A percentile compares a stretch with the other conserved stretches of the same genome.
Evolutionary conservation across 1,284 basidiomycete genomes (phyloP).

Genomic region (Spongispora temasekensis): DNA sequence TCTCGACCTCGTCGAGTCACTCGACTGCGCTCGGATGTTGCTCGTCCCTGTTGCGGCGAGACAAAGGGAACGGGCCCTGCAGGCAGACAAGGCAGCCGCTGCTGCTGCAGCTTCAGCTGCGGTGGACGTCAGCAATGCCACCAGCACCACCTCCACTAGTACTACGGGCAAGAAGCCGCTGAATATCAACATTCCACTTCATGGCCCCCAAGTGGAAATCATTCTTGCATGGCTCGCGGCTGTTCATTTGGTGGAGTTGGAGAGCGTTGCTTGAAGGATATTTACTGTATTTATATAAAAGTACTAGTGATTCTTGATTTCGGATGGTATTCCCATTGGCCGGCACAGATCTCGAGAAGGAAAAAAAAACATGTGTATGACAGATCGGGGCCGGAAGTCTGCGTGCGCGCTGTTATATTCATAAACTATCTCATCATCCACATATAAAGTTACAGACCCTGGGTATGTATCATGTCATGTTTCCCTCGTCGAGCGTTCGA

Average conservation of each 20-base stretch:
- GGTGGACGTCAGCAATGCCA: too few relatives aligned
- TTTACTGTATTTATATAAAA: too few relatives aligned
- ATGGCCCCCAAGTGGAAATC: slow-evolving; percentile 80
- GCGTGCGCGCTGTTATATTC: too few relatives aligned
- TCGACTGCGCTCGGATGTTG: slow-evolving; percentile 68
- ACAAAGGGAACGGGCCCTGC: slow-evolving; percentile 55
- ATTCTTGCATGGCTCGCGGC: slow-evolving; percentile 80
- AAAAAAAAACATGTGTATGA: too few relatives aligned
- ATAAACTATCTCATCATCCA: too few relatives aligned
- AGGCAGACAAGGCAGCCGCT: slow-evolving; percentile 51
- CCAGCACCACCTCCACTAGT: too few relatives aligned
- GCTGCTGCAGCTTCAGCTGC: too few relatives aligned
- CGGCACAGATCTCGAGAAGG: not conserved
- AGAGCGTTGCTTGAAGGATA: slow-evolving; percentile 44
- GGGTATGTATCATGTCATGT: too few relatives aligned
- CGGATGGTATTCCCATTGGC: slow-evolving; percentile 11
- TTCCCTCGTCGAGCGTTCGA: slow-evolving; percentile 7
- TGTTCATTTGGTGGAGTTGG: slow-evolving; percentile 72
- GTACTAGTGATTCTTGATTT: too few relatives aligned
- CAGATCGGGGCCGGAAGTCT: too few relatives aligned
- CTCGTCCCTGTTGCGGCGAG: slow-evolving; percentile 64
- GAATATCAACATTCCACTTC: slow-evolving; percentile 77
- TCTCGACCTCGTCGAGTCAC: slow-evolving; percentile 43
- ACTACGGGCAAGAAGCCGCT: slow-evolving; percentile 57
- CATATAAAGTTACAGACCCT: too few relatives aligned